These are phyloP conservation scores for Gryganskiella cystojenkinii DNA, from an alignment of 192 early-diverging fungal species.

Conservation along the genomic window DNA sequence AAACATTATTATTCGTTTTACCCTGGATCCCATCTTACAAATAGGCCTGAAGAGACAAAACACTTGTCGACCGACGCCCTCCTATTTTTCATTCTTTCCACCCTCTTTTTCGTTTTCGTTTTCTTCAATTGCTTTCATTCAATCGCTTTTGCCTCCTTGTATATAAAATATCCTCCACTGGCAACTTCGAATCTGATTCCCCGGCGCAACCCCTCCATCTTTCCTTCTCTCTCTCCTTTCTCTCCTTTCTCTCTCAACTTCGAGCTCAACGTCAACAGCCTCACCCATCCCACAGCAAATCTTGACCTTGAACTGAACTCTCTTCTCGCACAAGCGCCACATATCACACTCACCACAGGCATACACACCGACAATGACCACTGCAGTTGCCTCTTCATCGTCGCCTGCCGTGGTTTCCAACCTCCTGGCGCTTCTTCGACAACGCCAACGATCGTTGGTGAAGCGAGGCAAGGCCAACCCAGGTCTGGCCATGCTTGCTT, in stretches of 20 bases:
- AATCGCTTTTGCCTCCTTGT: not conserved
- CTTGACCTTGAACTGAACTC: too few relatives aligned
- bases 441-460: conserved; percentile 41
- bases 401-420: conserved; percentile 37
- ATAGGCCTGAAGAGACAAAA: not conserved
- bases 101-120: conserved; percentile 1
- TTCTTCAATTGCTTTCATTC: too few relatives aligned
- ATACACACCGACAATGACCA: conserved; percentile 10
- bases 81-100: not conserved
- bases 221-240: not conserved
- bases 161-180: not conserved
- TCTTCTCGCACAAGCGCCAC: not conserved
- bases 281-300: too few relatives aligned
- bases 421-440: conserved; percentile 35
- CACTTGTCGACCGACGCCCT: conserved; percentile 4
- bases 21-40: too few relatives aligned
- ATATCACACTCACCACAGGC: not conserved
- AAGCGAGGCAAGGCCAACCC: conserved; percentile 52
- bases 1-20: too few relatives aligned
- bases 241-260: not conserved
- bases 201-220: not conserved
- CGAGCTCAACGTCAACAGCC: conserved; percentile 3
- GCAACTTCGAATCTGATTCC: not conserved
- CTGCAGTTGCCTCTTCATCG: conserved; percentile 21
- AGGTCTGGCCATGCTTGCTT: conserved; percentile 46